Evolutionary conservation across 2,329 filamentous ascomycete species (phyloP).

Genomic region (Colletotrichum sp.): DNA sequence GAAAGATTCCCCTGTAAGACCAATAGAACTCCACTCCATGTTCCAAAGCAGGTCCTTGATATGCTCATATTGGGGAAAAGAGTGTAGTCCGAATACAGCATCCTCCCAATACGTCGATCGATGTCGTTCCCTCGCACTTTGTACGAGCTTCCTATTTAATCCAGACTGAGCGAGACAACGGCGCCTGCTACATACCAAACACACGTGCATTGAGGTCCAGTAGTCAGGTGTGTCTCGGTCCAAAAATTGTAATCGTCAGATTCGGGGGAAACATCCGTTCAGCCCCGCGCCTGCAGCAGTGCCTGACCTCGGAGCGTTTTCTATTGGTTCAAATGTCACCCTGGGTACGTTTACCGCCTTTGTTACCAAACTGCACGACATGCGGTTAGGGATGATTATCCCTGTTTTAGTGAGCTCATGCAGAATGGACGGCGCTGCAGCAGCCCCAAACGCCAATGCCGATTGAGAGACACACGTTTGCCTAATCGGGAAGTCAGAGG

Average conservation of each 20-base stretch:
- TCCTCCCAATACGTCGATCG: not conserved
- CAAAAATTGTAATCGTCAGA: not conserved
- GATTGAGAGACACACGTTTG: not conserved
- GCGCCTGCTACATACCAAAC: not conserved
- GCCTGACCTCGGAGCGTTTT: not conserved
- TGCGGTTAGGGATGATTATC: not conserved
- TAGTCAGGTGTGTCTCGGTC: not conserved
- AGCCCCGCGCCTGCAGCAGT: not conserved
- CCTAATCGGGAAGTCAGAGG: not conserved
- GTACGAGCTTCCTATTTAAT: not conserved
- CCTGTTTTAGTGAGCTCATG: not conserved
- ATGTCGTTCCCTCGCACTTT: not conserved
- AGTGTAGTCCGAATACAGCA: not conserved
- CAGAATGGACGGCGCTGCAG: not conserved
- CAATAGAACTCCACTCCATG: not conserved
- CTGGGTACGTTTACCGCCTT: not conserved
- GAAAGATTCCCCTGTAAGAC: not conserved
- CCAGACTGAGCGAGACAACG: not conserved
- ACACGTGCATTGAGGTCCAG: not conserved
- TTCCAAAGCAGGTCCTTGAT: not conserved
- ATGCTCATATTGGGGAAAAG: not conserved
- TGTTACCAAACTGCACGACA: not conserved
- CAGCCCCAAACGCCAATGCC: not conserved
- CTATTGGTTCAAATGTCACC: not conserved
- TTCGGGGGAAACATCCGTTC: not conserved